These are phyloP conservation scores for Nigrospora oryzae DNA, from an alignment of 2,329 filamentous ascomycete species.

Conservation along the genomic window DNA sequence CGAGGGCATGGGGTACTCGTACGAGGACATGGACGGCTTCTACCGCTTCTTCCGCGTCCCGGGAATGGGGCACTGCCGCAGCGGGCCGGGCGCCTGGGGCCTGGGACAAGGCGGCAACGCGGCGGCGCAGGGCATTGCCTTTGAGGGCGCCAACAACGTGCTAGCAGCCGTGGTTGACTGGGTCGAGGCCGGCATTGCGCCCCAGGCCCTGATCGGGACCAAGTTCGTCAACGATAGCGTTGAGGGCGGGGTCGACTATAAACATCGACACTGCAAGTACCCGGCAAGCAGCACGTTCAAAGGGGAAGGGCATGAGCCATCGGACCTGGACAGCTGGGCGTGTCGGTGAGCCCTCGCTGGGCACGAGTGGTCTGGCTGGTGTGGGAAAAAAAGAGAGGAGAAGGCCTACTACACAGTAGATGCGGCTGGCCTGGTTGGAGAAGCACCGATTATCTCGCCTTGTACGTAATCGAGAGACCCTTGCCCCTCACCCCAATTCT, in stretches of 20 bases:
- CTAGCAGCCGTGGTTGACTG: slow-evolving; percentile 38
- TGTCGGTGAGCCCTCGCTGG: slow-evolving; percentile 7
- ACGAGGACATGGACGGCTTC: slow-evolving; percentile 25
- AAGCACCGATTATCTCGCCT: too few species aligned
- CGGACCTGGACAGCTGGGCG: slow-evolving; percentile 17
- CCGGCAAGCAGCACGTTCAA: slow-evolving; percentile 22
- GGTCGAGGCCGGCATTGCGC: slow-evolving; percentile 33
- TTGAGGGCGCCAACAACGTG: slow-evolving; percentile 31
- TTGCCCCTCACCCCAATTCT: too few species aligned
- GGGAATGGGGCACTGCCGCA: slow-evolving; percentile 38
- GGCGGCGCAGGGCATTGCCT: slow-evolving; percentile 10
- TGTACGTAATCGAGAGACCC: too few species aligned
- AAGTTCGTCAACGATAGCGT: slow-evolving; percentile 19
- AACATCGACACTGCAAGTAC: slow-evolving; percentile 25
- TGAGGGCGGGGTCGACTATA: slow-evolving; percentile 15
- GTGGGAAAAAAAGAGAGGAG: too few species aligned
- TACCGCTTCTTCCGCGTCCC: slow-evolving; percentile 35
- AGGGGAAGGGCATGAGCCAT: slow-evolving; percentile 15
- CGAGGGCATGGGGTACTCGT: slow-evolving; percentile 24
- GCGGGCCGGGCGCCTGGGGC: slow-evolving; percentile 34
- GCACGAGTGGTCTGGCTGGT: too few species aligned
- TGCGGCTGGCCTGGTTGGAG: too few species aligned
- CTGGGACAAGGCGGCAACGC: slow-evolving; percentile 15
- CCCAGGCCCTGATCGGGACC: slow-evolving; percentile 27
- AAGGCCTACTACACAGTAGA: too few species aligned